Base-by-base conservation (phyloP, 148 eudicot genomes). In the Talinum fruticosum region DNA sequence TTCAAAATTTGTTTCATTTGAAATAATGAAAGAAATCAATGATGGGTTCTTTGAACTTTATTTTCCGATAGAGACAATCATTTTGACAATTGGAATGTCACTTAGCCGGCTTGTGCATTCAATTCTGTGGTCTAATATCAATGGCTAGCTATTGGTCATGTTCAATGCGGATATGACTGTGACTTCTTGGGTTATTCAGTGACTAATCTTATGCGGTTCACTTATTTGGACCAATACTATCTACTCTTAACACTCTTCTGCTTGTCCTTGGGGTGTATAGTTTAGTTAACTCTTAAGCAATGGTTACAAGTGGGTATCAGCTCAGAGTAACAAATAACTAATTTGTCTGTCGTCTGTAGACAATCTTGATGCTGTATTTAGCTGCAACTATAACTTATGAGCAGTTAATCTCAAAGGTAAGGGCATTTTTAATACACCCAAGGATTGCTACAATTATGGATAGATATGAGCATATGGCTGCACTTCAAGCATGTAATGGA, bases 391-490 rank as follows among this genome's bases (percentile, higher is more conserved):
- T 51, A 51, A 51, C 6, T 51, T 6, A 51, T 51, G 47, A 41
- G 47, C 12, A 14, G 12, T 41, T 41, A 10, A 41, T 41, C 47
- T 41, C 47, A 41, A 41, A 41, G 13, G 47, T 41, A 41, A 41
- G 8, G 8, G 47, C 57, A 51, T 51, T 51, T 51, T 51, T 19
- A 19, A 51, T 16, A 19, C 23, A 3, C 57, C 23, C 18, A 51
- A 4, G 18, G 21, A 6, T 19, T 51, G 57, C n/a, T 51, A n/a
- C 29, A 10, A 24, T 23, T 37, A 37, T n/a, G 10, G 16, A 69
- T 69, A 49, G 72, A n/a, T 36, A 69, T 69, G 37, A 69, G 49
- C 72, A 0, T 69, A 69, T 21, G 16, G 37, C 57, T 51, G 41
- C 35, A 6, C 10, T 15, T 6, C 21, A 51, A 19, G 21, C 5